Percentiles rank a stretch among this genome's conserved stretches.
These are phyloP conservation scores for Trametes coccinea DNA, from an alignment of 768 basidiomycete species.

Conservation along the genomic window DNA sequence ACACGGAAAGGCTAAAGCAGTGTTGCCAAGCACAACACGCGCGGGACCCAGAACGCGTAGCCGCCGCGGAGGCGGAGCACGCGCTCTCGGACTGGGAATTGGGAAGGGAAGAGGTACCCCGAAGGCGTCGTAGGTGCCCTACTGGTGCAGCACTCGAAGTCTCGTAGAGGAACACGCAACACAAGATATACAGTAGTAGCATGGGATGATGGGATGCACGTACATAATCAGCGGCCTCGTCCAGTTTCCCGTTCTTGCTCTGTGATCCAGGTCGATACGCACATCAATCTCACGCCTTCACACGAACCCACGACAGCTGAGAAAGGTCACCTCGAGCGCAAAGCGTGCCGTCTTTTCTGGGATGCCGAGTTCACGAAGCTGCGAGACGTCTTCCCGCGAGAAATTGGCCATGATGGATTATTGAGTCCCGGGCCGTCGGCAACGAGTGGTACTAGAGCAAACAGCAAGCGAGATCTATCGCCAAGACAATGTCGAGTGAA, in stretches of 20 bases:
- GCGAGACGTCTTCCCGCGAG: conserved; percentile 13
- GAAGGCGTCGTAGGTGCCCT: too few species aligned
- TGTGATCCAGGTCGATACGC: not conserved
- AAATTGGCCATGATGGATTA: not conserved
- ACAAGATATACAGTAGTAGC: too few species aligned
- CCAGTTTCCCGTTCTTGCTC: conserved; percentile 16
- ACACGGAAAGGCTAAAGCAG: conserved; percentile 10
- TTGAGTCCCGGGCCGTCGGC: not conserved
- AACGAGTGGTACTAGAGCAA: too few species aligned
- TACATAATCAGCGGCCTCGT: conserved; percentile 20
- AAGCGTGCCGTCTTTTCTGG: conserved; percentile 12
- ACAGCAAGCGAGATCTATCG: too few species aligned
- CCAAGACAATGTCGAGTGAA: too few species aligned
- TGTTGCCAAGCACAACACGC: conserved; percentile 19
- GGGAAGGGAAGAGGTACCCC: not conserved
- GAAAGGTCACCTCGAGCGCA: conserved; percentile 22
- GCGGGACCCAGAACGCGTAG: not conserved
- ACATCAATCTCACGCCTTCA: conserved; percentile 2
- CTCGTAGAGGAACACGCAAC: too few species aligned
- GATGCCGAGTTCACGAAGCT: conserved; percentile 15
- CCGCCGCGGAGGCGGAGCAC: not conserved
- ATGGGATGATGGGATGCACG: conserved; percentile 1
- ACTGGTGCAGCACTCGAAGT: too few species aligned
- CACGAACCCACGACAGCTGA: not conserved
- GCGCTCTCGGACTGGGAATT: not conserved